Percentiles rank a stretch among this genome's conserved stretches.
Conservation (phyloP, 148 eudicot genomes). For the Nyssa sinensis region DNA sequence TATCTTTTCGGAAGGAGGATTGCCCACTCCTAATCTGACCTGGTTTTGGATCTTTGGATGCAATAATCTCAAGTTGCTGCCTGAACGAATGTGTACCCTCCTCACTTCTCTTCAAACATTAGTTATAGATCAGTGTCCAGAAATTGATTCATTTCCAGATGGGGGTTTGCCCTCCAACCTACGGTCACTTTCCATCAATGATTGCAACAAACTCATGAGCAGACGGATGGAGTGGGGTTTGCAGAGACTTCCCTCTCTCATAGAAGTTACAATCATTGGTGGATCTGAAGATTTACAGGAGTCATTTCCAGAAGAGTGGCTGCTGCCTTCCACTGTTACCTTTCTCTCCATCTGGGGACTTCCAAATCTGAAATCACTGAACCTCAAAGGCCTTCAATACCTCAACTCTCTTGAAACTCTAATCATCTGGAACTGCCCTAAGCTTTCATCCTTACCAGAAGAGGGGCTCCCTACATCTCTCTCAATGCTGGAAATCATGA, state of each 20-base stretch:
- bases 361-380: no score
- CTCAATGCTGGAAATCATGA: no score
- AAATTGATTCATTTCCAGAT: slow-evolving; percentile 2
- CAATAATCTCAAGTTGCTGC: neutral
- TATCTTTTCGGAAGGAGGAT: neutral
- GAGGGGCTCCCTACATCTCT: no score
- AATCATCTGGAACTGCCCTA: no score
- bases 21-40: neutral
- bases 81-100: neutral
- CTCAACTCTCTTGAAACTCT: no score
- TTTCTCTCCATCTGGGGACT: no score
- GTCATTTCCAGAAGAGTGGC: neutral
- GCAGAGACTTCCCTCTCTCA: neutral
- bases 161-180: neutral
- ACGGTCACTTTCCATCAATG: neutral
- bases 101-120: neutral
- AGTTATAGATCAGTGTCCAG: neutral
- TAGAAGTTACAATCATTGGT: neutral
- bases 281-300: neutral
- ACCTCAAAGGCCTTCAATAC: no score
- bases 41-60: accelerated
- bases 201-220: neutral
- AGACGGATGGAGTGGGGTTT: neutral
- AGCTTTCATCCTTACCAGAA: no score
- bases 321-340: neutral